Conservation (phyloP, 2,329 filamentous ascomycete species). For the Neophaeococcomyces mojaviensis region DNA sequence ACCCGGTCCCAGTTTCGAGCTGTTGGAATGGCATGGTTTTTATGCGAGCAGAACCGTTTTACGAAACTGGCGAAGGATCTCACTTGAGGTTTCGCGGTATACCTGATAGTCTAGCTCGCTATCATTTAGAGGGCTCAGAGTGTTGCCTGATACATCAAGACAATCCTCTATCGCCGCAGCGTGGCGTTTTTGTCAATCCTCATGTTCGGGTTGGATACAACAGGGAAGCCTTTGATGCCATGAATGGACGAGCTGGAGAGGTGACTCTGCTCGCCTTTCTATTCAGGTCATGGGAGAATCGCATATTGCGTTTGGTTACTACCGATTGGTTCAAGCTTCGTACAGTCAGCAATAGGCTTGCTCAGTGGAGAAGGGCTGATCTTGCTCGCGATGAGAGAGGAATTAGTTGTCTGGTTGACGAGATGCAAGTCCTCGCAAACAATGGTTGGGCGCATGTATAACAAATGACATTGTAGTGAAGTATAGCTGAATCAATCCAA, state of each 20-base stretch:
- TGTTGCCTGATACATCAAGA: constrained; percentile 55
- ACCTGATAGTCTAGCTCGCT: constrained; percentile 48
- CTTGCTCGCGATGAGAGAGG: constrained; percentile 4
- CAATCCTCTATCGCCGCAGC: constrained; percentile 25
- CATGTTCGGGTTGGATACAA: constrained; percentile 32
- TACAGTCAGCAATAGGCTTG: background rate
- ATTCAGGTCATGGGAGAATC: constrained; percentile 4
- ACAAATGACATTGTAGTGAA: too few relatives aligned
- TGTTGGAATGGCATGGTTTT: constrained; percentile 59
- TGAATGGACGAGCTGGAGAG: background rate
- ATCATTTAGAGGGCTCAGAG: constrained; percentile 60
- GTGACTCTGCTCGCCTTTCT: constrained; percentile 1
- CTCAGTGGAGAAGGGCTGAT: background rate
- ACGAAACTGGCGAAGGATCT: constrained; percentile 23
- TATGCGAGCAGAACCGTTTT: constrained; percentile 48
- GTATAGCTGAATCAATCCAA: too few relatives aligned
- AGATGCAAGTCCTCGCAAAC: constrained; percentile 16
- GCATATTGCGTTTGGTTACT: constrained; percentile 2
- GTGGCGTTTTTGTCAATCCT: constrained; percentile 32
- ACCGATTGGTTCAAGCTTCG: constrained; percentile 8
- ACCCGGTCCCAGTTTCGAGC: constrained; percentile 43
- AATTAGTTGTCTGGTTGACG: constrained; percentile 13
- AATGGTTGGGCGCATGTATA: constrained; percentile 19
- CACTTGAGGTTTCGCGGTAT: constrained; percentile 55
- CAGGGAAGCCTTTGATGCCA: constrained; percentile 17